Base-by-base conservation (phyloP, 306 rosid species). In the Dicorynia guianensis region DNA sequence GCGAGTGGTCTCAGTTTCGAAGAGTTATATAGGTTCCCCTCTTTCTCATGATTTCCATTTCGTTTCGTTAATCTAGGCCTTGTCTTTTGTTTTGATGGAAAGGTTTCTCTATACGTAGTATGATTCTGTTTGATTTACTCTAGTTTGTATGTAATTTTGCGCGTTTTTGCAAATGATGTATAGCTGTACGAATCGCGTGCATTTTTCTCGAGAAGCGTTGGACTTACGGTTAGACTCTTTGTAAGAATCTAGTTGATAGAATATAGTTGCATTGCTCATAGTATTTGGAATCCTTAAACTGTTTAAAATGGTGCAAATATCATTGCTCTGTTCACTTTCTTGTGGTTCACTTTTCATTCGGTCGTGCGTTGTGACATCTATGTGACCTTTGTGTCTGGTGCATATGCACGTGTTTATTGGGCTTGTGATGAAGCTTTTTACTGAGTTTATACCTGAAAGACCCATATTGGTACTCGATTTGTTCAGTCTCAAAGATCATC, bases 1-100 rank as follows among this genome's bases (percentile, higher is more conserved):
- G 98, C 98, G 19, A 93, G 98, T 77, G 97, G 98, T 38, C 96
- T 93, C 60, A 93, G 98, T 79, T 93, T 93, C 44, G 98, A 93
- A 83, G 97, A 93, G 88, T 97, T 93, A 70, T 93, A 93, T 83
- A 91, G 98, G 98, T 93, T 82, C 71, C 60, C 53, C 50, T 8
- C 61, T 48, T 52, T 61, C 25, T 55, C 35, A 15, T 60, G 49
- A 33, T 58, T 55, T 4, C 60, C 35, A 42, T 65, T n/a, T 25
- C 33, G 3, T 17, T 0, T 20, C 17, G 25, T 56, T 70, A 49
- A 3, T 8, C 15, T 52, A 30, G 14, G 13, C 55, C 25, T 81
- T 68, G 55, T 19, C 20, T 61, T 61, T 66, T 4, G 11, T 72
- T 12, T 62, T 60, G 3, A n/a, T 11, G 6, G 18, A 5, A 46